Evolutionary conservation across 2,329 filamentous ascomycete species (phyloP).

Genomic region (Hymenoscyphus scutula): DNA sequence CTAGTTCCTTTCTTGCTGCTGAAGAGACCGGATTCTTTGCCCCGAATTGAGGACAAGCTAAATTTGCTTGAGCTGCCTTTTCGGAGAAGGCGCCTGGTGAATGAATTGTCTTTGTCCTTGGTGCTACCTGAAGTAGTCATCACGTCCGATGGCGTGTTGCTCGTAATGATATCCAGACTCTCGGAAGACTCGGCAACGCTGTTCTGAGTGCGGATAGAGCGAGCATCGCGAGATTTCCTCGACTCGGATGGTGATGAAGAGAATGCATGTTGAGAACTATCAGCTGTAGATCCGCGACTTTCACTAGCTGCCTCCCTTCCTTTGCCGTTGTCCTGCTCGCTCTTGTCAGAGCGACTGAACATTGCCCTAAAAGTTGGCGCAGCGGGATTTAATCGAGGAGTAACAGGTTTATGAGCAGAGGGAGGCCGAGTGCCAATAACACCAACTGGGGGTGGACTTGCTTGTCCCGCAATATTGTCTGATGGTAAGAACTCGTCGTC

Average conservation of each 20-base stretch:
- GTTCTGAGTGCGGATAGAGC: constrained; percentile 56
- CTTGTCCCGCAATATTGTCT: constrained; percentile 51
- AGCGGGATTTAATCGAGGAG: constrained; percentile 75
- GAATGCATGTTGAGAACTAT: constrained; percentile 32
- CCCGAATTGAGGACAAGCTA: constrained; percentile 54
- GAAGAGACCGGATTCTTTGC: constrained; percentile 54
- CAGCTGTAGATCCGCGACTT: constrained; percentile 33
- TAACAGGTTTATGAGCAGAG: constrained; percentile 46
- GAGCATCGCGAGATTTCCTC: constrained; percentile 54
- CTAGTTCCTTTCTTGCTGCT: constrained; percentile 54
- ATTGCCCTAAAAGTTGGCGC: constrained; percentile 82
- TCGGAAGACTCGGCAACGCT: constrained; percentile 52
- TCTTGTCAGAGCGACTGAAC: constrained; percentile 52
- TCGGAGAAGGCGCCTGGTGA: constrained; percentile 54
- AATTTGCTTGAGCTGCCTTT: constrained; percentile 67
- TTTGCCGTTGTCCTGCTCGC: constrained; percentile 42
- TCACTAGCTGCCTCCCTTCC: constrained; percentile 41
- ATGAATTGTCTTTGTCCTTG: constrained; percentile 51
- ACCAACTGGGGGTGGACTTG: constrained; percentile 57
- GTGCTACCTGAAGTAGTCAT: constrained; percentile 36
- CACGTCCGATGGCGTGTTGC: constrained; percentile 57
- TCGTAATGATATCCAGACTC: constrained; percentile 51
- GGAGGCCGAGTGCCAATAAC: constrained; percentile 77
- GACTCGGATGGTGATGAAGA: constrained; percentile 51
- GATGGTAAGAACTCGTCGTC: constrained; percentile 63